These are phyloP conservation scores for Psilocybe tampanensis DNA, from an alignment of 768 basidiomycete genomes.

Conservation along the genomic window DNA sequence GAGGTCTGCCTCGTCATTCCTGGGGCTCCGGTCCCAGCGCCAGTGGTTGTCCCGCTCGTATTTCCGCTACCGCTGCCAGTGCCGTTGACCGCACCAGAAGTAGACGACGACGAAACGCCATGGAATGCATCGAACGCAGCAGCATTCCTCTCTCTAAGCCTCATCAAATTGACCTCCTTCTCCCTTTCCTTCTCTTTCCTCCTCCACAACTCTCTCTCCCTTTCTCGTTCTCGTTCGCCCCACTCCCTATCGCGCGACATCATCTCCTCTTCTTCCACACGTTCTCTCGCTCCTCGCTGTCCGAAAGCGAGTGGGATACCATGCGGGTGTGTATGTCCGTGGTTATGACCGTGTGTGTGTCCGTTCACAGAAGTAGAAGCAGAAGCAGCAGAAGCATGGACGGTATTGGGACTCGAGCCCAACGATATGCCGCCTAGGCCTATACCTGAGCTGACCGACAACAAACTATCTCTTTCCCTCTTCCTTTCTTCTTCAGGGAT, in stretches of 20 bases:
- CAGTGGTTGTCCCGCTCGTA: slow-evolving; percentile 5
- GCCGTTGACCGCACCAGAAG: slow-evolving; percentile 10
- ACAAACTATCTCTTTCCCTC: slow-evolving; percentile 22
- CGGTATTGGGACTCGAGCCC: not conserved
- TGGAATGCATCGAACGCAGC: slow-evolving; percentile 81
- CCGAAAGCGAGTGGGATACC: too few relatives aligned
- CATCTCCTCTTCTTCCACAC: slow-evolving; percentile 14
- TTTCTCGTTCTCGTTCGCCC: slow-evolving; percentile 44
- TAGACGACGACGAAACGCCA: slow-evolving; percentile 41
- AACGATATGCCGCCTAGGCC: slow-evolving; percentile 11
- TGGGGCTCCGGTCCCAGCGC: slow-evolving; percentile 6
- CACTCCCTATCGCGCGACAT: too few relatives aligned
- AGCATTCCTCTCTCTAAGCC: slow-evolving; percentile 42
- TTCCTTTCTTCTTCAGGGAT: slow-evolving; percentile 15
- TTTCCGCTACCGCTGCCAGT: not conserved
- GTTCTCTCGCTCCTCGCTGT: slow-evolving; percentile 9
- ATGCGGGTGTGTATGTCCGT: too few relatives aligned
- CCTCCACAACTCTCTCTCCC: slow-evolving; percentile 30
- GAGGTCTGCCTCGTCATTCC: slow-evolving; percentile 43
- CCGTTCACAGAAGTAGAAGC: not conserved
- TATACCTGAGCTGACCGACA: not conserved
- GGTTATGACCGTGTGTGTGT: too few relatives aligned
- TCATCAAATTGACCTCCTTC: slow-evolving; percentile 40
- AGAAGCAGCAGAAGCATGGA: not conserved
- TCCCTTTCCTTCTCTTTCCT: slow-evolving; percentile 53